A percentile compares a stretch with the other conserved stretches of the same genome.
Evolutionary conservation across 2,329 filamentous ascomycete species (phyloP).

Genomic region (Lachnellula occidentalis): DNA sequence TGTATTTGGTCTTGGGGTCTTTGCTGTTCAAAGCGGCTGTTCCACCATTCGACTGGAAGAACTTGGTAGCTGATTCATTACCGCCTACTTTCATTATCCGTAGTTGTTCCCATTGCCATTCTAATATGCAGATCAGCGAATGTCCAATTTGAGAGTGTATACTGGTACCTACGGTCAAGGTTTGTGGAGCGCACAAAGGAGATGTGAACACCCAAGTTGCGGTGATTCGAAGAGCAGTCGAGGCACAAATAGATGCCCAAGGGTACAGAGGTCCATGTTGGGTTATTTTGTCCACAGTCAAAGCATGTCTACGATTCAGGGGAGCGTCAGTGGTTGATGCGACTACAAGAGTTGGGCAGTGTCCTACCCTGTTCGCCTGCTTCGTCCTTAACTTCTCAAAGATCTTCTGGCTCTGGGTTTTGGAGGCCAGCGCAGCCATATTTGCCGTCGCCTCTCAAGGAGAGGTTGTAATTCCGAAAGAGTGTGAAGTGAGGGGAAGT

Average conservation of each 20-base stretch:
- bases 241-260: conserved; percentile 97
- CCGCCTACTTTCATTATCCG: conserved; percentile 97
- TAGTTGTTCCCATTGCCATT: conserved; percentile 99
- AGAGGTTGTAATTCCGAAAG: background rate
- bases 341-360: conserved; percentile 20
- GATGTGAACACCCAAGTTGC: conserved; percentile 97
- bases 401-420: conserved; percentile 92
- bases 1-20: conserved; percentile 95
- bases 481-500: background rate
- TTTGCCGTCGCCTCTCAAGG: conserved; percentile 31
- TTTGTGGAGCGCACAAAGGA: conserved; percentile 98
- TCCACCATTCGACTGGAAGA: conserved; percentile 94
- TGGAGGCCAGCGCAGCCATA: conserved; percentile 68
- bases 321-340: conserved; percentile 12
- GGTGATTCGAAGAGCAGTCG: conserved; percentile 94
- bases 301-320: conserved; percentile 72
- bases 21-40: conserved; percentile 93
- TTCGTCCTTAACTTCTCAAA: conserved; percentile 97
- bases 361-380: conserved; percentile 80
- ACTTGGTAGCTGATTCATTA: conserved; percentile 97
- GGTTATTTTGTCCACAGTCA: conserved; percentile 95
- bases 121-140: conserved; percentile 37
- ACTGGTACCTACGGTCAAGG: conserved; percentile 75
- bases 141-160: background rate
- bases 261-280: conserved; percentile 95